Evolutionary conservation across 2,329 filamentous ascomycete species (phyloP).

Genomic region (Phoma sp.): DNA sequence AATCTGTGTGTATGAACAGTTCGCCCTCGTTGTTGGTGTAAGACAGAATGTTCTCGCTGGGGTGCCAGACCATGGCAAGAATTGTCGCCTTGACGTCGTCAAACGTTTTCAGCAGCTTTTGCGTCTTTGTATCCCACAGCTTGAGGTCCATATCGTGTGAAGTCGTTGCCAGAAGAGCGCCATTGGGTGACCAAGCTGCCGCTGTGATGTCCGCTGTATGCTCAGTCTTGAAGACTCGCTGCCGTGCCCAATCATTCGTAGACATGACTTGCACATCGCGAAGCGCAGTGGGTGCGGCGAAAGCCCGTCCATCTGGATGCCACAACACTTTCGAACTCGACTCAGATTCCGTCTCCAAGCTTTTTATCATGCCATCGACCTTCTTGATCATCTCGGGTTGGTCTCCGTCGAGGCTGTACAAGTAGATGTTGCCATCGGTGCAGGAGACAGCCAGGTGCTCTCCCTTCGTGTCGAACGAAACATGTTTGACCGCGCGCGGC

Average conservation of each 20-base stretch:
- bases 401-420: slow-evolving; percentile 82
- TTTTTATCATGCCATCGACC: slow-evolving; percentile 84
- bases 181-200: slow-evolving; percentile 92
- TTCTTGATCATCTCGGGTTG: slow-evolving; percentile 83
- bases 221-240: slow-evolving; percentile 78
- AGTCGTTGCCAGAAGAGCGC: slow-evolving; percentile 77
- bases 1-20: slow-evolving; percentile 84
- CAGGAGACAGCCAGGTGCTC: slow-evolving; percentile 80
- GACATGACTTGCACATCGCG: slow-evolving; percentile 84
- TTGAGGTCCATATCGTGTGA: slow-evolving; percentile 68
- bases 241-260: slow-evolving; percentile 87
- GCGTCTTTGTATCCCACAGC: slow-evolving; percentile 90
- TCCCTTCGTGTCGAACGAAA: slow-evolving; percentile 85
- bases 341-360: slow-evolving; percentile 78
- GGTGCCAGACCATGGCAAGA: slow-evolving; percentile 89
- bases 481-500: slow-evolving; percentile 84
- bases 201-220: slow-evolving; percentile 88
- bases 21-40: slow-evolving; percentile 94
- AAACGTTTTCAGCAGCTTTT: slow-evolving; percentile 78
- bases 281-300: slow-evolving; percentile 83
- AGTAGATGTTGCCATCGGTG: slow-evolving; percentile 86
- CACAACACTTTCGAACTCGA: slow-evolving; percentile 78
- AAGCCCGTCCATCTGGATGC: slow-evolving; percentile 94
- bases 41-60: slow-evolving; percentile 83
- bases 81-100: slow-evolving; percentile 78